Evolutionary conservation across 352 stramenopile species (phyloP).

Genomic region (Blastocystis sp.): DNA sequence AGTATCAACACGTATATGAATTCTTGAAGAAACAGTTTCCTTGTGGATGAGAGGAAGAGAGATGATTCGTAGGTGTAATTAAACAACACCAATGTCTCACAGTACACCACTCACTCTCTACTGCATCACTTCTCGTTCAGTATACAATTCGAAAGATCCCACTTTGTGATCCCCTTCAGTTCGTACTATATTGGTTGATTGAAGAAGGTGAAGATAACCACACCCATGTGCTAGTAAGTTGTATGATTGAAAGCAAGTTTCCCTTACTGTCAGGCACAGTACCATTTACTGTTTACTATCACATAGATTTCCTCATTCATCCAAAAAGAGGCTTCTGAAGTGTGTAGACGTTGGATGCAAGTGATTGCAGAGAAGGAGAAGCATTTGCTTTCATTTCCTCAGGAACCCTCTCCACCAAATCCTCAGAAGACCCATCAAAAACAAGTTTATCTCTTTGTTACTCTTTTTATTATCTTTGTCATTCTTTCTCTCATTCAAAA

Average conservation of each 20-base stretch:
- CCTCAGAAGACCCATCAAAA: neutral
- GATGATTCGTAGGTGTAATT: neutral
- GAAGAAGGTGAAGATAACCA: neutral
- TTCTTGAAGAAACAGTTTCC: constrained; percentile 30
- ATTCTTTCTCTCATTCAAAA: neutral
- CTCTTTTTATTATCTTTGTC: neutral
- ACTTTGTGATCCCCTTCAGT: neutral
- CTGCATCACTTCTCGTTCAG: neutral
- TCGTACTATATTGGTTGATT: constrained; percentile 23
- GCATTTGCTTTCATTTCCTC: neutral
- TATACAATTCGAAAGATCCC: constrained; percentile 18
- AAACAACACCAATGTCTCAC: constrained; percentile 13
- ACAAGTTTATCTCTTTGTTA: neutral
- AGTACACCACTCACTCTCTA: neutral
- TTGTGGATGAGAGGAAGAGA: neutral
- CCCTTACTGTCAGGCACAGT: neutral
- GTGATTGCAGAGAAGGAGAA: constrained; percentile 10
- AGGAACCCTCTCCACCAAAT: neutral
- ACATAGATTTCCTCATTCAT: neutral
- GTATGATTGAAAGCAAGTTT: neutral
- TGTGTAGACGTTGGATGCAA: constrained; percentile 33
- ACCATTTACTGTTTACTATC: neutral
- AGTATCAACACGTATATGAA: constrained; percentile 36
- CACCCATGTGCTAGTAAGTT: neutral
- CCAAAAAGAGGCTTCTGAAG: neutral